Conservation (phyloP, 768 basidiomycete genomes). For the Butyriboletus loyo region DNA sequence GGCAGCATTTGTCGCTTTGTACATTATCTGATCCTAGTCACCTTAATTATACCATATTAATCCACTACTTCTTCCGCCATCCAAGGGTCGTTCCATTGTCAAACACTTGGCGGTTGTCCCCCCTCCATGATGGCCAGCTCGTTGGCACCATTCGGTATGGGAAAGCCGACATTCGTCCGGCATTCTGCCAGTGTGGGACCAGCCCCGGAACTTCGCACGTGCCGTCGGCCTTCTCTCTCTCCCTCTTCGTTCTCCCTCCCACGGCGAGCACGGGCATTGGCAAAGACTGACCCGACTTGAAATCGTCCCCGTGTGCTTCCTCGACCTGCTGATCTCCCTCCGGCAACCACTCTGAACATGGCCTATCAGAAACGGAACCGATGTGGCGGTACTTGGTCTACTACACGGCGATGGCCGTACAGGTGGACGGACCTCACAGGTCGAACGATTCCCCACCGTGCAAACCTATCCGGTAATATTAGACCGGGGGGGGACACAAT, state of each 20-base stretch:
- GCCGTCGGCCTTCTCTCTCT: background rate
- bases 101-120: background rate
- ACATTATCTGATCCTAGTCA: conserved; percentile 28
- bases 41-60: conserved; percentile 38
- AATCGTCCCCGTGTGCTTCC: background rate
- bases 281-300: background rate
- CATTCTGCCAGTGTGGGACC: conserved; percentile 5
- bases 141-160: conserved; percentile 5
- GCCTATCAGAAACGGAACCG: background rate
- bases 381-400: conserved; percentile 1
- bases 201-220: conserved; percentile 1
- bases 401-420: background rate
- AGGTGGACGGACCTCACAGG: too few species aligned
- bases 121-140: background rate
- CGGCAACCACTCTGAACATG: background rate
- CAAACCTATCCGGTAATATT: background rate
- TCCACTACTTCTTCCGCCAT: conserved; percentile 10
- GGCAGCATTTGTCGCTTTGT: conserved; percentile 21
- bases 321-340: conserved; percentile 4
- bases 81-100: background rate
- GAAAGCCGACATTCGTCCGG: conserved; percentile 1
- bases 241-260: conserved; percentile 8
- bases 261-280: conserved; percentile 12
- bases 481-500: too few species aligned
- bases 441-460: conserved; percentile 9